Evolutionary conservation across 2,329 filamentous ascomycete genomes (phyloP), one percentile per base, ranked within the genome.

Genomic region (Epichloe coenophiala): DNA sequence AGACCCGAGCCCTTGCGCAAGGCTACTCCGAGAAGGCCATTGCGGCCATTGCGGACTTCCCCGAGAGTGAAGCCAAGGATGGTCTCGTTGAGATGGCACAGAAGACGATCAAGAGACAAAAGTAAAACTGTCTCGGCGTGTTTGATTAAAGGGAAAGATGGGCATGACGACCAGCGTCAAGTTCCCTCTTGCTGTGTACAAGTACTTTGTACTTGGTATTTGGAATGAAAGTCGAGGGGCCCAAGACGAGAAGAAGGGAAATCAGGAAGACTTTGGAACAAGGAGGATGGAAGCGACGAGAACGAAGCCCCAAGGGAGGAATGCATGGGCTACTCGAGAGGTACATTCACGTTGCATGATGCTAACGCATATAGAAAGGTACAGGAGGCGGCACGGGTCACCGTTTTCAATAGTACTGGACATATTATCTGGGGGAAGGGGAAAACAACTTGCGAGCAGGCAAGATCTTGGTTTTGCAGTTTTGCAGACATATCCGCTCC

Each of bases 21-120:
- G 86, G 94, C 60, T 98, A 95, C 65, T 84, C 86, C 39, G 84
- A 93, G 62, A 87, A 87, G 63, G 93, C 93, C 31, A 86, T 95
- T 54, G 77, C 81, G 5, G 87, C 90, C n/a, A 86, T 98, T 60
- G 76, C 78, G 56, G 71, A 73, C 44, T 95, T 98, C 67, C 93
- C 93, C 6, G 84, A 90, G n/a, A 91, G 89, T 65, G 91, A 97
- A 57, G 93, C 93, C 52, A 97, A 95, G 72, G 79, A 85, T 33
- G 91, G 91, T 0, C 73, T 98, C 40, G 73, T 95, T 44, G 88
- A 96, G 62, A 96, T 97, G 88, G 94, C 89, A 58, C 78, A 84
- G 59, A 96, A 95, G 73, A 89, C 90, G 15, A 80, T 95, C 72
- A 84, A 88, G 69, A 78, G 91, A 61, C 78, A 88, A 65, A 96